Base-by-base conservation (phyloP, 441 rosid genomes). In the Gossypium davidsonii region DNA sequence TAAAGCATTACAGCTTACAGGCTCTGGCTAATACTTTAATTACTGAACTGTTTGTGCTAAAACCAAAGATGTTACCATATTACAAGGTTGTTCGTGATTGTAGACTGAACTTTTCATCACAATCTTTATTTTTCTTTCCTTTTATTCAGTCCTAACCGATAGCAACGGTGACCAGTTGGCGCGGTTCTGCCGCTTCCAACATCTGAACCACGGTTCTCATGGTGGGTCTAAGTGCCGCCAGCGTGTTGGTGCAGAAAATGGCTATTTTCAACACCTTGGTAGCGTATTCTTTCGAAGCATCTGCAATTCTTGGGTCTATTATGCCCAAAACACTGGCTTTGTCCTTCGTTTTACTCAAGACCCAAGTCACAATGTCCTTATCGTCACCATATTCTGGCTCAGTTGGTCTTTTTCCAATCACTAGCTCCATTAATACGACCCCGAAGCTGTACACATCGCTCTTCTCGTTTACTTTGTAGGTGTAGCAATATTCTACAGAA, bases 361-460 rank as follows among this genome's bases (percentile, higher is more conserved):
- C 85, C 97, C 97, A 94, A 66, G 74, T 82, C 52, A 92, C 97
- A 31, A 92, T 88, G 87, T 92, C 96, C 64, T 74, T 84, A 79
- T 83, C 86, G 64, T 92, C 98, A 61, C 97, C 97, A 28, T 57
- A 91, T 74, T 88, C 96, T 0, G 81, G 73, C 74, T 94, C 97
- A 55, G 89, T 89, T 1, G 98, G 91, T 82, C 78, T 88, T 77
- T 83, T 94, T 8, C 97, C 97, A 0, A 85, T 92, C 72, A 94
- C 94, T 0, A 92, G 83, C 84, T 94, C 98, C 93, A 92, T 89
- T 58, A 94, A 71, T 57, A 94, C 98, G 31, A 94, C 98, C 3
- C 97, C 98, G 12, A 92, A 94, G 79, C 98, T 90, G 34, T 92
- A 94, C 70, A 94, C 97, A 15, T 94, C 96, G 58, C 92, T 88